phyloP scores from a whole-genome alignment of 1,139 yeast genomes.

The Candida freyschussii region DNA sequence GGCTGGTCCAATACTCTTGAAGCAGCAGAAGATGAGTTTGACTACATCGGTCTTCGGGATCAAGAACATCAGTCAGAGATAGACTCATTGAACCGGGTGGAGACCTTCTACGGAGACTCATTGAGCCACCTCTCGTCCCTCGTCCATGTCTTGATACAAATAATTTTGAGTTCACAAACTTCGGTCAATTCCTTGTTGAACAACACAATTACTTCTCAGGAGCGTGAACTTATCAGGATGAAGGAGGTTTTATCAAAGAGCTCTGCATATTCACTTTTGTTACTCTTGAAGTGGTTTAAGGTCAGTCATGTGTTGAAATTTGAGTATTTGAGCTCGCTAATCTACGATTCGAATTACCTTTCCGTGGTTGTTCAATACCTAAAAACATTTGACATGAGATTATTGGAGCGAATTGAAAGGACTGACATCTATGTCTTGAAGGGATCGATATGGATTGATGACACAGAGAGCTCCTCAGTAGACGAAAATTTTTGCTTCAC shows the following conservation, averaged over 20 bases:
- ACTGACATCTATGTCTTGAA: slow-evolving; percentile 34
- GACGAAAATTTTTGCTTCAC: slow-evolving; percentile 36
- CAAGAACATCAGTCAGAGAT: slow-evolving; percentile 32
- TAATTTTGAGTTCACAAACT: slow-evolving; percentile 46
- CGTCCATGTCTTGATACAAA: slow-evolving; percentile 57
- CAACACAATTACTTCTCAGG: slow-evolving; percentile 4
- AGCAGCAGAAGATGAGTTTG: slow-evolving; percentile 13
- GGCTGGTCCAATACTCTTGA: slow-evolving; percentile 41
- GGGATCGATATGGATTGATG: slow-evolving; percentile 41
- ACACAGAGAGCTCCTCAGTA: slow-evolving; percentile 22
- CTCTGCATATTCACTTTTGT: slow-evolving; percentile 47
- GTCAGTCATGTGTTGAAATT: slow-evolving; percentile 70
- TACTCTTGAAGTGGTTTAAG: slow-evolving; percentile 74
- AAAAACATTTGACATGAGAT: slow-evolving; percentile 31
- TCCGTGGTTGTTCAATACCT: slow-evolving; percentile 37
- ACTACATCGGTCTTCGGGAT: slow-evolving; percentile 6
- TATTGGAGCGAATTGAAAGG: slow-evolving; percentile 37
- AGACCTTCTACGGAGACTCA: slow-evolving; percentile 48
- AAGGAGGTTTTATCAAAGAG: slow-evolving; percentile 67
- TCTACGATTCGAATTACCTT: slow-evolving; percentile 70
- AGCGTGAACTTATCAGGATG: slow-evolving; percentile 49
- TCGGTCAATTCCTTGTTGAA: slow-evolving; percentile 24
- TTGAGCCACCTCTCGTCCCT: slow-evolving; percentile 57
- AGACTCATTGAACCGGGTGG: slow-evolving; percentile 51
- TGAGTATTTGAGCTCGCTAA: slow-evolving; percentile 65